Evolutionary conservation across 345 rosid species (phyloP), one percentile per base, ranked within the genome.

Genomic region (Gossypium mustelinum): DNA sequence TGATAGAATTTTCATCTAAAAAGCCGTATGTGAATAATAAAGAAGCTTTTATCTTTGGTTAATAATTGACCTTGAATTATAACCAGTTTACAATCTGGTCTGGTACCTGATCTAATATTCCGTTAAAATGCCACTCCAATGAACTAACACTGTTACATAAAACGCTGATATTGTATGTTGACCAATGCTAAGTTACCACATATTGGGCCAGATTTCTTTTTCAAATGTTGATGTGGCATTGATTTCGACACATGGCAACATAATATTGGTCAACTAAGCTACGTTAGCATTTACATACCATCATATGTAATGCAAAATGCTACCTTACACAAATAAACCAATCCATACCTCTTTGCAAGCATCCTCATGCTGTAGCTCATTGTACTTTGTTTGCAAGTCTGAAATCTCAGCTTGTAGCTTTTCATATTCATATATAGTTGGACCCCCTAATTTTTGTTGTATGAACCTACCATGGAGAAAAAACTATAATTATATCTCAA

Each of bases 381-480:
- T 86, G 70, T 92, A 87, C 84, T 88, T 89, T 20, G 75, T 80
- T 75, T 79, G 92, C 84, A 92, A 76, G 79, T 91, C 94, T 9
- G 94, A 80, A 76, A 86, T 76, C 76, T 92, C 97, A 34, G 93
- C 86, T 82, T 93, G 97, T 75, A 93, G 86, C 87, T 89, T 94
- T 82, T 93, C 92, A 66, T 86, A 90, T 55, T 94, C 96, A 8
- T 92, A 82, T 47, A 84, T 76, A 47, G 87, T 85, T 43, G 93
- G 97, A 78, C 93, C 95, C 9, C 97, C 95, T 82, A 92, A 80
- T 79, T 94, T 91, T 43, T 94, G 89, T 78, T 94, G 98, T 76
- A 92, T 75, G 43, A 92, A 94, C 80, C 98, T 94, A 85, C 34
- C 60, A 57, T 55, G 72, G 56, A 70, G 60, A 72, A 14, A 16